Evolutionary conservation across 1,284 basidiomycete species (phyloP), one percentile per base, ranked within the genome.

Genomic region (Phylloboletellus chloephorus): DNA sequence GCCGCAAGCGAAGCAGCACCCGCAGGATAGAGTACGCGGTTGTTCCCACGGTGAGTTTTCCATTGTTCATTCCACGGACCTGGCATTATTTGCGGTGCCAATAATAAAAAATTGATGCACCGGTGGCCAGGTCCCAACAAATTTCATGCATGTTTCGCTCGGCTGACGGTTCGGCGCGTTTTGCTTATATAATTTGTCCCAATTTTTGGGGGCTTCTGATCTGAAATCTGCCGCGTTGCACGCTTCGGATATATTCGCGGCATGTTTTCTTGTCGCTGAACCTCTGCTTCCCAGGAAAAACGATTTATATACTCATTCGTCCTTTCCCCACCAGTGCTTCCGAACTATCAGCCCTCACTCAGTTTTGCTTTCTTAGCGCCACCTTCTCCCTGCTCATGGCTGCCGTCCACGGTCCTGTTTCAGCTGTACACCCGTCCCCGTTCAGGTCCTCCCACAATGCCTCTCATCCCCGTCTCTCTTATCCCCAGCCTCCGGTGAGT

Each of bases 31-130:
- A 37, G 39, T 46, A 47, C 46, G 41, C 5, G 28, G 23, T 5
- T 13, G 2, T 50, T 63, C 55, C 31, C 57, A 60, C 57, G 57
- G 61, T 63, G 47, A 59, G 59, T 60, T 61, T 54, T 53, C 48
- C 47, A 51, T 59, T 57, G 51, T 58, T 51, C 46, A 43, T 48
- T 52, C 43, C 46, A 47, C 42, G 53, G 46, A 46, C 26, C 25
- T 53, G 9, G 29, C 44, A 43, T 37, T 54, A 47, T 52, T 60
- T 35, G 53, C 53, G 58, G 52, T 47, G 46, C 52, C 59, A 56
- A 52, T 52, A 44, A 53, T 47, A 50, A 44, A 44, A 20, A 50
- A 49, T 44, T 54, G 47, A 44, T 48, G 31, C 47, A 44, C 46
- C 47, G 40, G 21, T 44, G 47, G 41, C 33, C 42, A 50, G 52